A percentile compares a stretch with the other conserved stretches of the same genome.
Conservation (phyloP, 768 basidiomycete genomes). For the Suillus hirtellus region DNA sequence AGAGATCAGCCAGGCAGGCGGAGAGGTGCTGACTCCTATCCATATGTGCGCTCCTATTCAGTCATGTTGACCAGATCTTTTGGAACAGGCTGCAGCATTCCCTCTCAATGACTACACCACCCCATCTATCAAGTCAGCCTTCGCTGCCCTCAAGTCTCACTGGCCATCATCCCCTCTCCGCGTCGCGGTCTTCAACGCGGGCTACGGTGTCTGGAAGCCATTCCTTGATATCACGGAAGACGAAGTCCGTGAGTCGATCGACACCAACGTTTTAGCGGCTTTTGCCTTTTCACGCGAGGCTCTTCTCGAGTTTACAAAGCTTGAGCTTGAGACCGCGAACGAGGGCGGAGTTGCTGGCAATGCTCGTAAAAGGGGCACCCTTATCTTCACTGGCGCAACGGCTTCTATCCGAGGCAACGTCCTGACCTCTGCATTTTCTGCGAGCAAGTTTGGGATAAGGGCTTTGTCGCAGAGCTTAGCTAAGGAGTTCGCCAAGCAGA, state of each 20-base stretch:
- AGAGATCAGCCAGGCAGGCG: slow-evolving; percentile 58
- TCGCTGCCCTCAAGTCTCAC: slow-evolving; percentile 43
- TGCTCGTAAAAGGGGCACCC: slow-evolving; percentile 57
- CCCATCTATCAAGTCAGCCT: slow-evolving; percentile 50
- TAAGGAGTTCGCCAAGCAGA: slow-evolving; percentile 73
- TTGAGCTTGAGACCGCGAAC: slow-evolving; percentile 43
- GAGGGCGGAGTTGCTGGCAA: slow-evolving; percentile 35
- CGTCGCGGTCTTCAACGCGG: slow-evolving; percentile 67
- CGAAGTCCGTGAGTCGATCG: slow-evolving; percentile 51
- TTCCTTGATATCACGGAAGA: slow-evolving; percentile 65
- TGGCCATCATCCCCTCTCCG: slow-evolving; percentile 55
- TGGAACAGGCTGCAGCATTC: slow-evolving; percentile 54
- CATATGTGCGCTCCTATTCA: background rate
- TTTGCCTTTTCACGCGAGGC: slow-evolving; percentile 66
- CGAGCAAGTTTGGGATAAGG: slow-evolving; percentile 62
- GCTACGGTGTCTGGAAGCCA: slow-evolving; percentile 57
- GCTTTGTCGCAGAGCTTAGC: slow-evolving; percentile 70
- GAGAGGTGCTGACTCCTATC: slow-evolving; percentile 41
- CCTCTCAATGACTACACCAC: slow-evolving; percentile 52
- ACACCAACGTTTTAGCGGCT: slow-evolving; percentile 56
- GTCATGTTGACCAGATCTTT: background rate
- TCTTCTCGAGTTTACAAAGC: slow-evolving; percentile 60
- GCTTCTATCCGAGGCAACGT: slow-evolving; percentile 64
- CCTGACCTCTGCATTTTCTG: slow-evolving; percentile 60
- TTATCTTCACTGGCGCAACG: slow-evolving; percentile 77